Conservation (phyloP, 2,329 filamentous ascomycete genomes). For the Fusarium torreyae region DNA sequence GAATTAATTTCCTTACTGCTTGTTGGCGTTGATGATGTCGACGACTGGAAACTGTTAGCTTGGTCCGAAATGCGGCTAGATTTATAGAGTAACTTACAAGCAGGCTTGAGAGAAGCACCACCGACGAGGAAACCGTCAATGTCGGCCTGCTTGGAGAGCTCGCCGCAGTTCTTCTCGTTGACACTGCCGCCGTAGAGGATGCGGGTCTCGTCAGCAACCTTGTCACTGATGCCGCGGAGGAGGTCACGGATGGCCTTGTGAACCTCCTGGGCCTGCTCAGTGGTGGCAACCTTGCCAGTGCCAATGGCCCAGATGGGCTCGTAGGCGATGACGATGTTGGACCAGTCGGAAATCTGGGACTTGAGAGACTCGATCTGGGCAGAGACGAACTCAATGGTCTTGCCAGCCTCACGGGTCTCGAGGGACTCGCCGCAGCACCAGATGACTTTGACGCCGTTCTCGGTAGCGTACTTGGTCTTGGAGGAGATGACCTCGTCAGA, state of each 20-base stretch:
- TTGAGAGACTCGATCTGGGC: constrained; percentile 88
- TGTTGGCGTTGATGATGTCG: constrained; percentile 71
- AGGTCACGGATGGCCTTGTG: constrained; percentile 93
- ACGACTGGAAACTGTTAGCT: constrained; percentile 59
- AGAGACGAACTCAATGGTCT: constrained; percentile 90
- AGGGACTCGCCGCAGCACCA: constrained; percentile 98
- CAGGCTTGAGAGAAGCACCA: constrained; percentile 96
- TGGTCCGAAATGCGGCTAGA: constrained; percentile 13
- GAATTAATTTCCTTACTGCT: constrained; percentile 58
- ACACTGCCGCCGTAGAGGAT: constrained; percentile 98
- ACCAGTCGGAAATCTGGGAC: constrained; percentile 85
- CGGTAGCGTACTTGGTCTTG: constrained; percentile 95
- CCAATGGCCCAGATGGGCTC: constrained; percentile 98
- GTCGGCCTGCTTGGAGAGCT: constrained; percentile 91
- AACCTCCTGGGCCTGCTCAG: constrained; percentile 92
- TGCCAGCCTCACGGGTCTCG: constrained; percentile 87
- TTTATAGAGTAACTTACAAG: constrained; percentile 73
- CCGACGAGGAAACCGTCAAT: constrained; percentile 99
- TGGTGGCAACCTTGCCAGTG: constrained; percentile 93
- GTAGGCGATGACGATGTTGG: constrained; percentile 95
- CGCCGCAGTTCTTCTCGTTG: constrained; percentile 97
- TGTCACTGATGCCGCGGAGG: constrained; percentile 82
- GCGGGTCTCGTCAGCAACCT: constrained; percentile 86
- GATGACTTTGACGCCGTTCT: constrained; percentile 90
- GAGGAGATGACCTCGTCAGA: constrained; percentile 86